Base-by-base conservation (phyloP, 169 alveolate genomes). In the Cryptosporidium xiaoi region DNA sequence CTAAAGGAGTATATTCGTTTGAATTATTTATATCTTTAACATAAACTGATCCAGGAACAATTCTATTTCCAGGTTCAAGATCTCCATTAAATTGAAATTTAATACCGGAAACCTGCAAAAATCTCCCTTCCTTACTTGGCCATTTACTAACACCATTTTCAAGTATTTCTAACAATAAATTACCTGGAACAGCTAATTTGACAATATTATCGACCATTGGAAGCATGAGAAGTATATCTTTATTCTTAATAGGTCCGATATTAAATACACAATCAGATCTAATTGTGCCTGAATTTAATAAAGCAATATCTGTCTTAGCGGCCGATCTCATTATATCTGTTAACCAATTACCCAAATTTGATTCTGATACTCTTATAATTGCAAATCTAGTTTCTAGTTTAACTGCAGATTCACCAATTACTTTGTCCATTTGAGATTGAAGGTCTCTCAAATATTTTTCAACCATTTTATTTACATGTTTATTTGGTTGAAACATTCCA, bases 41-140 rank as follows among this genome's bases (percentile, higher is more conserved):
- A 34, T 65, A 31, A 16, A 92, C 91, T 40, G 92, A 84, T 8
- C 83, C 94, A 15, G 90, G 84, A n/a, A 91, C 65, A 44, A 92
- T 67, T 48, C 95, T 84, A 29, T 51, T 64, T 34, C 93, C 93
- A n/a, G 91, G 65, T 27, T 94, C 92, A 33, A 64, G 66, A 53
- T 90, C 87, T 3, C 68, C 65, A 40, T 55, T 66, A 56, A 60
- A 84, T 44, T 83, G 40, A 36, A 84, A 84, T 27, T 64, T 69
- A 69, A 93, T 71, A 13, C 97, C 97, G 5, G 96, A 90, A 18
- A 96, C 91, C 6, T 92, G 91, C 7, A 94, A 94, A 83, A 95
- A 95, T 31, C 98, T 90, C 1, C 98, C 98, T 51, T 96, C 98
- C 51, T 83, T 91, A 65, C 82, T 91, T 2, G 98, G 98, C 84